Conservation (phyloP, 192 early-diverging fungal genomes). For the Coemansia sp. region DNA sequence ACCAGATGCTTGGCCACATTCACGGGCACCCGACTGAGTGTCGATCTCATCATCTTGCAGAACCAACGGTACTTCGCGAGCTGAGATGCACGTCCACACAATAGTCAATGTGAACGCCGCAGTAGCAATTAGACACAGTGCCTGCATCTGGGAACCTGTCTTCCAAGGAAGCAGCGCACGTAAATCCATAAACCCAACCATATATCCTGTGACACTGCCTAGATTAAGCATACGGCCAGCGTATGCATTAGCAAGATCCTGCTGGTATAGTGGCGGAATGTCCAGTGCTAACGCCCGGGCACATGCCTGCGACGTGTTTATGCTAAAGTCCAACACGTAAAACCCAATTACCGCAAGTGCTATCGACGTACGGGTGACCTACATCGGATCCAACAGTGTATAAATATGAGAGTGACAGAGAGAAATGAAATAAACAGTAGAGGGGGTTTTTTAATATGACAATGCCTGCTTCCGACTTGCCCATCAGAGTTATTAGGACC, state of each 20-base stretch:
- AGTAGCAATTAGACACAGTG: constrained; percentile 75
- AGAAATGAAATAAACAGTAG: constrained; percentile 3
- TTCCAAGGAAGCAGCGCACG: constrained; percentile 61
- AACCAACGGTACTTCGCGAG: constrained; percentile 53
- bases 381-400: background rate
- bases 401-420: constrained; percentile 1
- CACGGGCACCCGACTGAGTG: constrained; percentile 1
- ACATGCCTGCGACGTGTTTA: constrained; percentile 87
- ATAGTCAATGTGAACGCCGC: constrained; percentile 64
- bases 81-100: constrained; percentile 64
- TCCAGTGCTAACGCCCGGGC: constrained; percentile 87
- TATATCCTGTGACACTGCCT: constrained; percentile 86
- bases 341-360: constrained; percentile 80
- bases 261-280: constrained; percentile 73
- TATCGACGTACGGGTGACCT: constrained; percentile 58
- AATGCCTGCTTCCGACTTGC: too few species aligned
- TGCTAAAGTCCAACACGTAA: constrained; percentile 89
- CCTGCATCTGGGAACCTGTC: constrained; percentile 75
- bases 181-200: constrained; percentile 82
- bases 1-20: constrained; percentile 5
- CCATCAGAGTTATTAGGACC: too few species aligned
- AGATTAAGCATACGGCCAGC: constrained; percentile 83
- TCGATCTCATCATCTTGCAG: background rate
- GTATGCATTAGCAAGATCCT: constrained; percentile 81
- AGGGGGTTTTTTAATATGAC: background rate